Conservation (phyloP, 768 basidiomycete genomes). For the Xanthoconium purpureum region DNA sequence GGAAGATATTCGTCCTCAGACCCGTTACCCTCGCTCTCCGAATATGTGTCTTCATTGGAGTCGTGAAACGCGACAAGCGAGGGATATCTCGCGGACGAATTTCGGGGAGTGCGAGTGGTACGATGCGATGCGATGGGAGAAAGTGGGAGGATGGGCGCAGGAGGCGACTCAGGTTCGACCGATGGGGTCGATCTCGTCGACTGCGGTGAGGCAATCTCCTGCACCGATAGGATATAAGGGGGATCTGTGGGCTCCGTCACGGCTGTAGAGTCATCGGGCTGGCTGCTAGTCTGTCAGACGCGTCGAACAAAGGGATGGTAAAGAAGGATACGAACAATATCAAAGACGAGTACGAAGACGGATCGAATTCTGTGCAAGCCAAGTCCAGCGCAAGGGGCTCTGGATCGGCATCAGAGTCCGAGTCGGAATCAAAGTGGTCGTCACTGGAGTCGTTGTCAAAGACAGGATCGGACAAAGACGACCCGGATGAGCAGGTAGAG, state of each 20-base stretch:
- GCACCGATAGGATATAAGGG: constrained; percentile 12
- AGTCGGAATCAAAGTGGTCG: constrained; percentile 26
- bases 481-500: constrained; percentile 24
- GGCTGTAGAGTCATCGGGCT: constrained; percentile 8
- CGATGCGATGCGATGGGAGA: constrained; percentile 5
- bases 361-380: constrained; percentile 7
- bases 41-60: constrained; percentile 31
- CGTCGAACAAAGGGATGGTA: neutral
- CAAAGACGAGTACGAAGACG: constrained; percentile 13
- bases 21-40: constrained; percentile 38
- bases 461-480: constrained; percentile 18
- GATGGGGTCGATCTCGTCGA: constrained; percentile 1
- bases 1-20: constrained; percentile 48
- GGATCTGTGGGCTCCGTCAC: constrained; percentile 4
- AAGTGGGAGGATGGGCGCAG: neutral
- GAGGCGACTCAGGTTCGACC: neutral
- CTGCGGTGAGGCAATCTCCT: constrained; percentile 5
- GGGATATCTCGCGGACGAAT: neutral
- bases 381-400: constrained; percentile 20
- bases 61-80: constrained; percentile 2
- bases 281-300: constrained; percentile 20
- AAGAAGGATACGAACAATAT: constrained; percentile 22
- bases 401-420: constrained; percentile 32
- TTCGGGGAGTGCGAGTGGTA: constrained; percentile 15
- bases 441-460: constrained; percentile 24